Base-by-base conservation (phyloP, 495 filamentous ascomycete genomes). In the Aspergillus sparsus region DNA sequence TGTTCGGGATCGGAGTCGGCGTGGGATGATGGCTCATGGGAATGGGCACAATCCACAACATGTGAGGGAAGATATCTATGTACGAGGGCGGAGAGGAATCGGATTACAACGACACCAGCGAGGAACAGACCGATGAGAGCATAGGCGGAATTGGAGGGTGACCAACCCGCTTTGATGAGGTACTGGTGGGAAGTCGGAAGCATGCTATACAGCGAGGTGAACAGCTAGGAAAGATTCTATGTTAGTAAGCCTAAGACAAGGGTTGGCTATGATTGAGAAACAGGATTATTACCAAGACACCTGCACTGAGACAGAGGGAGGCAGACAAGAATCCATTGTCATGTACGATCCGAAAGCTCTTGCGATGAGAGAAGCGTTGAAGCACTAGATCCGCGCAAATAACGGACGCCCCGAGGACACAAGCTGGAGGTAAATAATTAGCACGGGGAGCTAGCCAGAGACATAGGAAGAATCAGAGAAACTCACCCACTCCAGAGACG, bases 181-280 rank as follows among this genome's bases (percentile, higher is more conserved):
- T 93, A 96, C 18, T 81, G 77, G 64, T 86, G 88, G 5, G 94
- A 84, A 12, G 88, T 89, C 12, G 94, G 94, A 15, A 98, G 84
- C 88, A 98, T 97, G 71, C 89, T 93, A 68, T 94, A 96, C 32
- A 98, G 74, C 2, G 95, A 89, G 55, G 92, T 96, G 68, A 97
- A 98, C 15, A 97, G 80, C 93, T 97, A 68, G 6, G 11, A 15
- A 34, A 13, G 12, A 11, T 31, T 7, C 49, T 16, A 32, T 7
- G 41, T 67, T 60, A 68, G 62, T 62, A 35, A 61, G 66, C 46
- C 36, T 58, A 53, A 58, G 49, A 13, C 52, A 46, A 39, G 2
- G 34, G 8, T 2, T 12, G 41, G 31, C 11, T 16, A 37, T 7
- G 11, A 33, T 10, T 7, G 27, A 21, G 21, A 42, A 18, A 47